phyloP scores from a whole-genome alignment of 2,329 filamentous ascomycete species.

The Canariomyces notabilis region DNA sequence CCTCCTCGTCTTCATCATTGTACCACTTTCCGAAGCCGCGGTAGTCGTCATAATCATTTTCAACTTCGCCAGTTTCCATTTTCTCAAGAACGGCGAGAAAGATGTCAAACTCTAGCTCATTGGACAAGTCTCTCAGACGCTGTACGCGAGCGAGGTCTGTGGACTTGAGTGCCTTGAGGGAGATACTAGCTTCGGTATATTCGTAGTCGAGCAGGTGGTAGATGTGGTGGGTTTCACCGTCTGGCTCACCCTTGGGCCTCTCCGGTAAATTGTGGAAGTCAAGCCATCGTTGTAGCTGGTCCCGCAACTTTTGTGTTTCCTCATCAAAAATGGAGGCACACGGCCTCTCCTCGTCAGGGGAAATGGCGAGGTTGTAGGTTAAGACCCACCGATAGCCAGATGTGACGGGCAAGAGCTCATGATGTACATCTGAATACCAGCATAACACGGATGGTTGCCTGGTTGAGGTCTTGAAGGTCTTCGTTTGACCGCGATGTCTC shows the following conservation, averaged over 20 bases:
- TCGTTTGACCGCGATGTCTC: slow-evolving; percentile 32
- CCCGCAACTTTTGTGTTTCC: slow-evolving; percentile 18
- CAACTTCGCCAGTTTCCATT: slow-evolving; percentile 21
- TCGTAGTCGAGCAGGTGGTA: slow-evolving; percentile 33
- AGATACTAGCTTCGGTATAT: slow-evolving; percentile 32
- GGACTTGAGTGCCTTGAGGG: slow-evolving; percentile 26
- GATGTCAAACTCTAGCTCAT: slow-evolving; percentile 28
- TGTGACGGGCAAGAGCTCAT: slow-evolving; percentile 44
- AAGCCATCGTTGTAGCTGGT: slow-evolving; percentile 28
- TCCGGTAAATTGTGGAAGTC: too few relatives aligned
- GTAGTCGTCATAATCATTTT: slow-evolving; percentile 9
- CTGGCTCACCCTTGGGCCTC: background rate
- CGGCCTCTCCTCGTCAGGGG: slow-evolving; percentile 17
- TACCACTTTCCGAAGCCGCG: slow-evolving; percentile 1
- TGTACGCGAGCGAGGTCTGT: slow-evolving; percentile 27
- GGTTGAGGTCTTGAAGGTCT: slow-evolving; percentile 30
- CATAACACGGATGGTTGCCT: slow-evolving; percentile 22
- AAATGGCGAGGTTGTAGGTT: slow-evolving; percentile 45
- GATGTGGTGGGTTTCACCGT: slow-evolving; percentile 12
- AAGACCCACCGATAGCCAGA: slow-evolving; percentile 47
- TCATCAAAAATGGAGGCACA: slow-evolving; percentile 11
- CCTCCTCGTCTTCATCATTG: background rate
- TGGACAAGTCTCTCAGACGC: slow-evolving; percentile 24
- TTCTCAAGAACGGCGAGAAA: slow-evolving; percentile 33
- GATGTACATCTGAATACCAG: slow-evolving; percentile 49